Evolutionary conservation across 2,329 filamentous ascomycete species (phyloP).

Genomic region (Cladobotryum protrusum): DNA sequence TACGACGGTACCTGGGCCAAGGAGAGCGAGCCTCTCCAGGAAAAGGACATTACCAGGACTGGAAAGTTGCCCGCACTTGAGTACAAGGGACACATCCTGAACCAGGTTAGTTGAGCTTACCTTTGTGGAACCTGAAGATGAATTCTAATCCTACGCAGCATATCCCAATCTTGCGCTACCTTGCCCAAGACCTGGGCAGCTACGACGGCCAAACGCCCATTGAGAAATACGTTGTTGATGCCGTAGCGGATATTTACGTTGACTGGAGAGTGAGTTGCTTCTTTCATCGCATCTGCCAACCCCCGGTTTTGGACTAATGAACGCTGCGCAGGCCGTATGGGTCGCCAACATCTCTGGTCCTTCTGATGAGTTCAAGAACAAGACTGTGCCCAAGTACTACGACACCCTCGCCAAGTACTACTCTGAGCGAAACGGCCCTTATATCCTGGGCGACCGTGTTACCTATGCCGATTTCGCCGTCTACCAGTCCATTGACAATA

Average conservation of each 20-base stretch:
- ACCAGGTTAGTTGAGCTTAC: slow-evolving; percentile 7
- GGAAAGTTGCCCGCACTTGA: slow-evolving; percentile 29
- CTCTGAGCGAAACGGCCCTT: not conserved
- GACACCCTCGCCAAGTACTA: not conserved
- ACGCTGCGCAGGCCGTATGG: slow-evolving; percentile 14
- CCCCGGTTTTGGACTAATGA: too few relatives aligned
- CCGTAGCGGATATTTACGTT: slow-evolving; percentile 31
- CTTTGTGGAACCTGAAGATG: slow-evolving; percentile 17
- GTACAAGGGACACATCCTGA: slow-evolving; percentile 26
- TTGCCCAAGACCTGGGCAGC: slow-evolving; percentile 26
- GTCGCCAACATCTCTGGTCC: slow-evolving; percentile 20
- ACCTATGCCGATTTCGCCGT: slow-evolving; percentile 35
- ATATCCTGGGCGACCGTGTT: slow-evolving; percentile 29
- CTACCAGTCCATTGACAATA: slow-evolving; percentile 34
- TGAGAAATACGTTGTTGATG: slow-evolving; percentile 32
- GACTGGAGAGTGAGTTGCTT: slow-evolving; percentile 31
- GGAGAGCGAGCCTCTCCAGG: slow-evolving; percentile 21
- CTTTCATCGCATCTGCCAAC: not conserved
- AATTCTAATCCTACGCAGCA: slow-evolving; percentile 7
- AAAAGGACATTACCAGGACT: slow-evolving; percentile 22
- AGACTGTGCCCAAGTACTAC: slow-evolving; percentile 21
- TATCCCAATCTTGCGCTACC: slow-evolving; percentile 28
- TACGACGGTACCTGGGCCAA: slow-evolving; percentile 17
- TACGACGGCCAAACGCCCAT: slow-evolving; percentile 32
- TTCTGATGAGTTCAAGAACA: slow-evolving; percentile 27